Evolutionary conservation across 1,284 basidiomycete species (phyloP).

Genomic region (Apiotrichum porosum): DNA sequence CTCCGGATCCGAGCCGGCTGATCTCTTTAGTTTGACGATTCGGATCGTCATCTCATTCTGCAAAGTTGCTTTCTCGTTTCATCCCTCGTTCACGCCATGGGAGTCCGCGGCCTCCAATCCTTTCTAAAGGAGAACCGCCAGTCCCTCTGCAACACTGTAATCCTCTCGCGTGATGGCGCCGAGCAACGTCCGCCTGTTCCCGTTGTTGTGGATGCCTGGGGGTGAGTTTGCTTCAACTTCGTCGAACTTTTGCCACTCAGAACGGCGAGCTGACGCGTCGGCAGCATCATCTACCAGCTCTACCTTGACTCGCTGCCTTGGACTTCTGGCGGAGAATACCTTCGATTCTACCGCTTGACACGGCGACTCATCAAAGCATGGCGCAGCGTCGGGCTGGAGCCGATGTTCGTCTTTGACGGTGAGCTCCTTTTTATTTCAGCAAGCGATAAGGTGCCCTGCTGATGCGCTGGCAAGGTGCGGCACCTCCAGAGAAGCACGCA

Average conservation of each 20-base stretch:
- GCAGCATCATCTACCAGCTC: conserved; percentile 72
- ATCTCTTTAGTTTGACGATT: no score
- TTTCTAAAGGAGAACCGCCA: conserved; percentile 70
- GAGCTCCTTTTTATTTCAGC: conserved; percentile 16
- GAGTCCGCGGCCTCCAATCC: conserved; percentile 71
- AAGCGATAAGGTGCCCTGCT: no score
- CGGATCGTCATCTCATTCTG: no score
- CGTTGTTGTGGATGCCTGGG: conserved; percentile 80
- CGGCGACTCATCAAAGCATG: conserved; percentile 61
- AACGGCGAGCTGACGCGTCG: conserved; percentile 10
- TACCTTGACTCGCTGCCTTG: conserved; percentile 64
- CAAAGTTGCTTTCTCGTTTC: no score
- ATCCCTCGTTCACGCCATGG: conserved; percentile 61
- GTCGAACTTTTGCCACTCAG: no score
- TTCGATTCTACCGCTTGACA: conserved; percentile 57
- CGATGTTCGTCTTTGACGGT: conserved; percentile 93
- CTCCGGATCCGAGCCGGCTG: no score
- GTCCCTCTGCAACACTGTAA: conserved; percentile 56
- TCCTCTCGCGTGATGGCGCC: conserved; percentile 38
- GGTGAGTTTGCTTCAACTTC: conserved; percentile 56
- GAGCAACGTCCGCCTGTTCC: conserved; percentile 24
- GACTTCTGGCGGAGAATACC: conserved; percentile 81
- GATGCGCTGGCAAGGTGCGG: conserved; percentile 61
- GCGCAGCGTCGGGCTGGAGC: conserved; percentile 65
- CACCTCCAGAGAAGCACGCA: conserved; percentile 67